Evolutionary conservation across 2,329 filamentous ascomycete genomes (phyloP).

Genomic region (Pestalotiopsis sp.): DNA sequence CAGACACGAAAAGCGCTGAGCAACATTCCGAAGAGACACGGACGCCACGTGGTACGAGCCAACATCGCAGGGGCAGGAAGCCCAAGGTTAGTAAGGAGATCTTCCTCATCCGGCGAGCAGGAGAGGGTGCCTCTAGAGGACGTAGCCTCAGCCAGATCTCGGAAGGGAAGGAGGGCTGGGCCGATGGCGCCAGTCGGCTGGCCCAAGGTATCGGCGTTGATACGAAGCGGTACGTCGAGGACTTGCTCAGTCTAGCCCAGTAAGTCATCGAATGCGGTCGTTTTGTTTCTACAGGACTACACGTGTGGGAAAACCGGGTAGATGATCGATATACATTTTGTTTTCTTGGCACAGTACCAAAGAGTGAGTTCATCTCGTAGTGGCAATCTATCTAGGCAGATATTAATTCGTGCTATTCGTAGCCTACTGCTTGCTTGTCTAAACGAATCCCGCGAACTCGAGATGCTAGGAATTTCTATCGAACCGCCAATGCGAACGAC

Average conservation of each 20-base stretch:
- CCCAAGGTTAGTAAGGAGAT: constrained; percentile 55
- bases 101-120: constrained; percentile 59
- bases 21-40: constrained; percentile 7
- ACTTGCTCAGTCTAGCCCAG: constrained; percentile 59
- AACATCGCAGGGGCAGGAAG: constrained; percentile 13
- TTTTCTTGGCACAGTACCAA: not conserved
- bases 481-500: no score
- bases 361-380: not conserved
- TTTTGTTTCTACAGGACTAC: not conserved
- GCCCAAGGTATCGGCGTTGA: constrained; percentile 76
- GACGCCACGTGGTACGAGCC: constrained; percentile 10
- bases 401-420: not conserved
- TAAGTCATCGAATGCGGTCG: constrained; percentile 11
- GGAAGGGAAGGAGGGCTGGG: constrained; percentile 43
- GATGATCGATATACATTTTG: not conserved
- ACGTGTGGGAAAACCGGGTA: not conserved
- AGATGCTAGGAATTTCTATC: no score
- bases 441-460: no score
- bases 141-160: constrained; percentile 30
- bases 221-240: constrained; percentile 74
- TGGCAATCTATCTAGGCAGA: not conserved
- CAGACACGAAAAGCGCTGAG: not conserved
- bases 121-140: constrained; percentile 44
- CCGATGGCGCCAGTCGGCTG: constrained; percentile 59
- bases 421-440: not conserved